phyloP scores from a whole-genome alignment of 352 stramenopile genomes.

The Globisporangium spinosum region DNA sequence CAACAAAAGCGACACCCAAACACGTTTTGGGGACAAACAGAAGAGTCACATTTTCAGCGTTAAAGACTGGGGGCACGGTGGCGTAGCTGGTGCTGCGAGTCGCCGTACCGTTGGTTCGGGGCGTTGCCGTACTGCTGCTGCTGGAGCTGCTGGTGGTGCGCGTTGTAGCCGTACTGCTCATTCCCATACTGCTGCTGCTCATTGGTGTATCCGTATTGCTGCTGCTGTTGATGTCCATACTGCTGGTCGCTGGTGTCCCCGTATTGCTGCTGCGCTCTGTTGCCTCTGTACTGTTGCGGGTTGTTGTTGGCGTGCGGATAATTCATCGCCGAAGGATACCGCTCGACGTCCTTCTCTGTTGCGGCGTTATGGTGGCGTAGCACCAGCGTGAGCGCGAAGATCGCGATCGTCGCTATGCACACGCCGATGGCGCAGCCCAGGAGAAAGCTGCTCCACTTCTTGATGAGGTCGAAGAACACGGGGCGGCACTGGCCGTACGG shows the following conservation, averaged over 20 bases:
- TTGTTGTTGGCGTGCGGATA: slow-evolving; percentile 9
- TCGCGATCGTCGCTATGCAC: slow-evolving; percentile 36
- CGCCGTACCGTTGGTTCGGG: slow-evolving; percentile 15
- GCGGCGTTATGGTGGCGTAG: slow-evolving; percentile 37
- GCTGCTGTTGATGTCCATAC: slow-evolving; percentile 10
- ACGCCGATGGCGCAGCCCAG: slow-evolving; percentile 55
- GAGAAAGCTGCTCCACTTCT: slow-evolving; percentile 66
- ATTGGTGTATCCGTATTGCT: slow-evolving; percentile 22
- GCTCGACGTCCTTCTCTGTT: slow-evolving; percentile 22
- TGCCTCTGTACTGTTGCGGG: neutral
- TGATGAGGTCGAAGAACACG: slow-evolving; percentile 57
- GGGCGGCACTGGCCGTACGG: slow-evolving; percentile 68
- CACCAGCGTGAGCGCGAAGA: slow-evolving; percentile 58
- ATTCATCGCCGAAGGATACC: slow-evolving; percentile 1
- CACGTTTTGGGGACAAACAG: neutral
- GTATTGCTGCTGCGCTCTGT: slow-evolving; percentile 22
- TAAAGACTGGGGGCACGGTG: slow-evolving; percentile 3
- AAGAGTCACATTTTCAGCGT: neutral
- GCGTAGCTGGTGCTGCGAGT: neutral
- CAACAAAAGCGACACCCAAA: neutral
- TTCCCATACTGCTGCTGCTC: slow-evolving; percentile 14
- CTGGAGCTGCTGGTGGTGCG: slow-evolving; percentile 12
- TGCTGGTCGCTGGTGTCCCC: slow-evolving; percentile 19
- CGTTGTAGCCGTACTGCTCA: slow-evolving; percentile 14
- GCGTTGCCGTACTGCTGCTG: slow-evolving; percentile 12